Conservation (phyloP, 1,139 yeast genomes). For the Yamadazyma spencermartinsiae region DNA sequence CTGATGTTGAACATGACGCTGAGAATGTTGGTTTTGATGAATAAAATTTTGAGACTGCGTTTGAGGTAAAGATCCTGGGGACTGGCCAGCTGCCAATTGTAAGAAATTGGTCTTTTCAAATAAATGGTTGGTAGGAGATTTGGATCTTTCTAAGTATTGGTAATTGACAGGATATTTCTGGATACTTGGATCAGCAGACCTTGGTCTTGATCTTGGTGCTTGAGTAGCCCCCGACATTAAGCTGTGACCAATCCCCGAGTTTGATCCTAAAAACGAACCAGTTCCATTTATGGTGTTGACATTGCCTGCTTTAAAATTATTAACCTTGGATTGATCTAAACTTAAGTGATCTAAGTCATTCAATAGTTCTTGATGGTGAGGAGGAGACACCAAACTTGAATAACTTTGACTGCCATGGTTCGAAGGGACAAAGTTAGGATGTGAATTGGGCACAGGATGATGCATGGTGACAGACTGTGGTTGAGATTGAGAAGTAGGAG, state of each 20-base stretch:
- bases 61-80: conserved; percentile 21
- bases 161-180: conserved; percentile 12
- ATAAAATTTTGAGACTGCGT: conserved; percentile 3
- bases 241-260: neutral
- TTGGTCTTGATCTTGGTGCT: conserved; percentile 38
- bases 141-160: conserved; percentile 34
- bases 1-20: neutral
- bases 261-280: conserved; percentile 1
- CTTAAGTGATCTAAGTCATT: conserved; percentile 33
- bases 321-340: conserved; percentile 31
- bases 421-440: neutral
- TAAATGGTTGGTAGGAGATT: conserved; percentile 47
- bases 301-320: conserved; percentile 5
- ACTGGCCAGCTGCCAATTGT: conserved; percentile 42
- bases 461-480: neutral
- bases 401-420: neutral
- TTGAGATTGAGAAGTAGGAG: neutral
- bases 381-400: conserved; percentile 6
- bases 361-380: conserved; percentile 20
- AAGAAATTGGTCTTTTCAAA: conserved; percentile 46
- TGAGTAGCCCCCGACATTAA: conserved; percentile 22
- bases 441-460: conserved; percentile 1
- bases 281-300: neutral
- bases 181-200: conserved; percentile 43
- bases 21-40: neutral